Evolutionary conservation across 352 stramenopile genomes (phyloP).

Genomic region (Globisporangium solare): DNA sequence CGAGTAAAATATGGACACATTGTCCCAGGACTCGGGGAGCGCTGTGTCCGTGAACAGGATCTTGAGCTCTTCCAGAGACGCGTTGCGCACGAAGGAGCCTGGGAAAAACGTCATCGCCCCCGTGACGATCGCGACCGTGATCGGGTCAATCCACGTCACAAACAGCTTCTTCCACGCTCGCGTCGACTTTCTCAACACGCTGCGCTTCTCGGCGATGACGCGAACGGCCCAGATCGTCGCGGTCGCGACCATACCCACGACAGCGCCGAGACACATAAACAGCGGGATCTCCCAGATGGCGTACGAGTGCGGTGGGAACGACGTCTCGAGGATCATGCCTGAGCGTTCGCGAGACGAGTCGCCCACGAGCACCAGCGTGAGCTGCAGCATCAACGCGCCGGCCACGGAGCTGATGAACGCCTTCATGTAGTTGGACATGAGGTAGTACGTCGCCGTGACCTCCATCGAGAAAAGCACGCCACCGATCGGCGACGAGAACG

Average conservation of each 20-base stretch:
- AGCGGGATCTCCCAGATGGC: conserved; percentile 72
- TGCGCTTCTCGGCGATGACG: conserved; percentile 39
- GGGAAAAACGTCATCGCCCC: conserved; percentile 68
- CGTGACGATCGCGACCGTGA: conserved; percentile 60
- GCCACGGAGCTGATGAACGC: conserved; percentile 82
- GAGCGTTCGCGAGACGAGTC: conserved; percentile 46
- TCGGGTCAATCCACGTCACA: conserved; percentile 61
- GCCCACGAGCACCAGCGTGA: conserved; percentile 58
- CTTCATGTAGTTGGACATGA: conserved; percentile 90
- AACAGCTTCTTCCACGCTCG: conserved; percentile 42
- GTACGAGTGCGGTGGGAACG: conserved; percentile 47
- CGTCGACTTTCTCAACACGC: conserved; percentile 29
- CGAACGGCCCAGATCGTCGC: conserved; percentile 60
- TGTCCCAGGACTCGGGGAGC: conserved; percentile 40
- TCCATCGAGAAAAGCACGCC: conserved; percentile 95
- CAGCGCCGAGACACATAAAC: conserved; percentile 48
- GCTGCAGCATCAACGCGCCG: conserved; percentile 68
- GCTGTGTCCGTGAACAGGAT: conserved; percentile 54
- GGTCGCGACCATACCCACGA: conserved; percentile 55
- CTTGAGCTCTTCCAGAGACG: conserved; percentile 53
- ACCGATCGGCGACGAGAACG: conserved; percentile 92
- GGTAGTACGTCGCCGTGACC: conserved; percentile 86
- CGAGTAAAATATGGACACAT: conserved; percentile 67
- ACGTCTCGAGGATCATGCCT: conserved; percentile 43
- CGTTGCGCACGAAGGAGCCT: conserved; percentile 51